phyloP scores from a whole-genome alignment of 352 stramenopile species.

The Pythium rishiriense region DNA sequence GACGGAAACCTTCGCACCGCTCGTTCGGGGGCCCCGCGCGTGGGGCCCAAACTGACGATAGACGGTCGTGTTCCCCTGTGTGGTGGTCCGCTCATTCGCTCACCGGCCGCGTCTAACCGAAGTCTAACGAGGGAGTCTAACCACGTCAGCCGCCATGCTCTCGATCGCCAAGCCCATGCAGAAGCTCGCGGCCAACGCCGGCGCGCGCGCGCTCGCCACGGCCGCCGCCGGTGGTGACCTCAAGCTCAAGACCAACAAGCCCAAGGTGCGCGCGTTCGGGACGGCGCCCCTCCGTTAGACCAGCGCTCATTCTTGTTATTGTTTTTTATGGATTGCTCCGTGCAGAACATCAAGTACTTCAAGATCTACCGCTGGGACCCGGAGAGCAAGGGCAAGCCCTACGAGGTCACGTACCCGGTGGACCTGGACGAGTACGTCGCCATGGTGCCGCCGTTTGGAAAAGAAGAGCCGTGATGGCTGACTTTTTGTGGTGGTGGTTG shows the following conservation, averaged over 20 bases:
- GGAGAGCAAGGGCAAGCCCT: constrained; percentile 93
- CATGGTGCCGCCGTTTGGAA: background rate
- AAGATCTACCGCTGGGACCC: constrained; percentile 99
- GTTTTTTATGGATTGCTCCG: background rate
- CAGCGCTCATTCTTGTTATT: too few species aligned
- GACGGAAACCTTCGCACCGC: constrained; percentile 20
- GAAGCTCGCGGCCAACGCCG: constrained; percentile 40
- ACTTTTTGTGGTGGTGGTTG: constrained; percentile 2
- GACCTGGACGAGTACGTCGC: constrained; percentile 95
- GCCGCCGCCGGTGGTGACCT: constrained; percentile 58
- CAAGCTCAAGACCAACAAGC: constrained; percentile 71
- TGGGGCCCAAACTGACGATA: constrained; percentile 25
- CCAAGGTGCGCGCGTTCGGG: constrained; percentile 59
- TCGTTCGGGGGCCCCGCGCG: background rate
- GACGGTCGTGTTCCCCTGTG: constrained; percentile 29
- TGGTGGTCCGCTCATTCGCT: constrained; percentile 31
- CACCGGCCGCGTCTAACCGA: constrained; percentile 18
- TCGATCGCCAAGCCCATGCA: constrained; percentile 22
- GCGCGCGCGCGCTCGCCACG: constrained; percentile 59
- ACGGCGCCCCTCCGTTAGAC: too few species aligned
- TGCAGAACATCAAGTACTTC: constrained; percentile 97
- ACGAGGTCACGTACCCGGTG: constrained; percentile 96
- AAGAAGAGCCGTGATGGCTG: constrained; percentile 8
- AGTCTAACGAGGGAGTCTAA: background rate
- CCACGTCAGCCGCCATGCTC: constrained; percentile 23